phyloP scores from a whole-genome alignment of 768 basidiomycete species.

The Boletus eberwhitei region DNA sequence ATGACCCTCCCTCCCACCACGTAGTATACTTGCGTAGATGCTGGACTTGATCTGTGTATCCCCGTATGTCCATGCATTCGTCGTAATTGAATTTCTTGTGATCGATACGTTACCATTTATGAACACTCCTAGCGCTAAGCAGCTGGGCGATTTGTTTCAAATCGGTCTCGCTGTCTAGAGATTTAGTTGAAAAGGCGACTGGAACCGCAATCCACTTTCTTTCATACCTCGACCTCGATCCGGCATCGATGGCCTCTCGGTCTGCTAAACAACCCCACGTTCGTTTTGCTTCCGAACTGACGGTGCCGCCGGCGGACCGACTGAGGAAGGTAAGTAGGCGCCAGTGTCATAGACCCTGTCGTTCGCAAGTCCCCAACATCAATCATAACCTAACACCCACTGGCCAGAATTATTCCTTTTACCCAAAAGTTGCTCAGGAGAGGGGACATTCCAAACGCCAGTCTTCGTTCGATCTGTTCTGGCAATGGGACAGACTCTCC shows the following conservation, averaged over 20 bases:
- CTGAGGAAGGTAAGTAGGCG: constrained; percentile 28
- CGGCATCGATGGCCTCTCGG: constrained; percentile 21
- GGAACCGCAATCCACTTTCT: not conserved
- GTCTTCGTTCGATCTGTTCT: constrained; percentile 37
- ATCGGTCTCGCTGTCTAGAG: not conserved
- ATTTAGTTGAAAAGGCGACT: not conserved
- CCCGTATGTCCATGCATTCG: constrained; percentile 4
- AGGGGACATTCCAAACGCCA: constrained; percentile 33
- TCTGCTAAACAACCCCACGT: constrained; percentile 22
- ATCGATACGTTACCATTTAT: not conserved
- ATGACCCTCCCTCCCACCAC: not conserved
- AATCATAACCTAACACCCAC: not conserved
- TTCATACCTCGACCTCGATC: constrained; percentile 7
- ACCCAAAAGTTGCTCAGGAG: constrained; percentile 41
- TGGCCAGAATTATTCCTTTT: constrained; percentile 28
- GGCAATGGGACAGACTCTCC: constrained; percentile 33
- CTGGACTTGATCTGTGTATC: constrained; percentile 5
- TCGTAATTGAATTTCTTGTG: constrained; percentile 11
- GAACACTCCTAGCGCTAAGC: not conserved
- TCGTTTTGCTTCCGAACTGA: constrained; percentile 33
- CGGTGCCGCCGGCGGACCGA: constrained; percentile 32
- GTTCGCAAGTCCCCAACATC: too few relatives aligned
- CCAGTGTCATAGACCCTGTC: not conserved
- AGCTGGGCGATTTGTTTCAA: constrained; percentile 4
- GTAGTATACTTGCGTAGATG: constrained; percentile 1